Evolutionary conservation across 495 filamentous ascomycete genomes (phyloP).

Genomic region (Penicillium cinerascens): DNA sequence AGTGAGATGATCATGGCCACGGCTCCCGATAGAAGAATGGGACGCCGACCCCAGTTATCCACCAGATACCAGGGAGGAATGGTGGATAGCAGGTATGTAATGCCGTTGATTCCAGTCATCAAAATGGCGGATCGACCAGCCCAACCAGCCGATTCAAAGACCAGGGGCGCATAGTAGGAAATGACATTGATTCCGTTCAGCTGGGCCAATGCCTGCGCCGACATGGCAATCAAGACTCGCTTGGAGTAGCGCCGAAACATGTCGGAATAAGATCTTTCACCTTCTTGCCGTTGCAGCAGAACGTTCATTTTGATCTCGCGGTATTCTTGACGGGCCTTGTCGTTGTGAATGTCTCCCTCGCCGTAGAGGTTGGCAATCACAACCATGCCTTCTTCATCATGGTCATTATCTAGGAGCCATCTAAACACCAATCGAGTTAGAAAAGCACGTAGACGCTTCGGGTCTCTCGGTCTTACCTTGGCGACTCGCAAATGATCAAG

Average conservation of each 20-base stretch:
- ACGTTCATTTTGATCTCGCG: constrained; percentile 99
- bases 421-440: constrained; percentile 39
- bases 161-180: constrained; percentile 94
- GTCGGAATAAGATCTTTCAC: constrained; percentile 83
- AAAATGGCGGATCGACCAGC: constrained; percentile 81
- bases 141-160: constrained; percentile 97
- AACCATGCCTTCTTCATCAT: constrained; percentile 96
- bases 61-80: constrained; percentile 98
- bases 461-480: constrained; percentile 57
- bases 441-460: not conserved
- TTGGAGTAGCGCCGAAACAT: constrained; percentile 94
- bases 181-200: constrained; percentile 99
- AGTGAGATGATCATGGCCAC: constrained; percentile 87
- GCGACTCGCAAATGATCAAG: constrained; percentile 92
- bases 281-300: constrained; percentile 86
- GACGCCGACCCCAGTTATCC: constrained; percentile 84
- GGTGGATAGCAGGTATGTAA: constrained; percentile 86
- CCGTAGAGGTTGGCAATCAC: constrained; percentile 98
- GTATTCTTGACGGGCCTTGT: constrained; percentile 88
- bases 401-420: constrained; percentile 96
- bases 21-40: constrained; percentile 87
- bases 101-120: constrained; percentile 96
- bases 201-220: constrained; percentile 91
- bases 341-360: constrained; percentile 87
- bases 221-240: constrained; percentile 98